phyloP scores from a whole-genome alignment of 176 grass and related monocot genomes.

The Urochloa ruziziensis region DNA sequence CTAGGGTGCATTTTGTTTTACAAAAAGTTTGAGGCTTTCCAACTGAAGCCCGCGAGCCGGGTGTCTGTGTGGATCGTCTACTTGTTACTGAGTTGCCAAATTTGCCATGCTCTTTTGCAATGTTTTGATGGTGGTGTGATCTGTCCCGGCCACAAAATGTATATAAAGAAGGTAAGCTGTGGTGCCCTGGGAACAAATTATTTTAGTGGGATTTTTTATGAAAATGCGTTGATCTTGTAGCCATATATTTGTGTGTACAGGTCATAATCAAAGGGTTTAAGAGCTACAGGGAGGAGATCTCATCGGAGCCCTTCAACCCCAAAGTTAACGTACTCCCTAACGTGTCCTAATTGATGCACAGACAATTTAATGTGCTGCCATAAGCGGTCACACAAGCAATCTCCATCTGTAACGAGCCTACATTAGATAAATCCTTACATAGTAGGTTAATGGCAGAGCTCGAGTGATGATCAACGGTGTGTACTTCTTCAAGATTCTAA shows the following conservation, averaged over 20 bases:
- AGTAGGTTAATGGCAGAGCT: neutral
- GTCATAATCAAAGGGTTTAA: conserved; percentile 92
- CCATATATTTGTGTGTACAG: conserved; percentile 36
- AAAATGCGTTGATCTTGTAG: neutral
- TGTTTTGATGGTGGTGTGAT: conserved; percentile 25
- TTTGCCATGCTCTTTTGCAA: neutral
- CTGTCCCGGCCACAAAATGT: conserved; percentile 34
- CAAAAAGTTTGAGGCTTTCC: too few species aligned
- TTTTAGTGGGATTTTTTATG: neutral
- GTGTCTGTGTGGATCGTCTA: neutral
- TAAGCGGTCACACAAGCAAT: neutral
- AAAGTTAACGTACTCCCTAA: conserved; percentile 59
- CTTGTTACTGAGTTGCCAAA: neutral
- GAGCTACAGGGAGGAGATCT: conserved; percentile 88
- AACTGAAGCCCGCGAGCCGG: too few species aligned
- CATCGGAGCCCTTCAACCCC: conserved; percentile 86
- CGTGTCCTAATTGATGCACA: neutral
- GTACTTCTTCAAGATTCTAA: neutral
- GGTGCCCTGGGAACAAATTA: neutral
- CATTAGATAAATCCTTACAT: neutral
- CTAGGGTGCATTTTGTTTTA: too few species aligned
- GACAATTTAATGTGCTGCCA: neutral
- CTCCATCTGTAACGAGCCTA: neutral
- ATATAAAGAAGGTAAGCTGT: conserved; percentile 80
- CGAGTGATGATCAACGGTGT: neutral